Evolutionary conservation across 345 rosid genomes (phyloP), one percentile per base, ranked within the genome.

Genomic region (Kandelia obovata): DNA sequence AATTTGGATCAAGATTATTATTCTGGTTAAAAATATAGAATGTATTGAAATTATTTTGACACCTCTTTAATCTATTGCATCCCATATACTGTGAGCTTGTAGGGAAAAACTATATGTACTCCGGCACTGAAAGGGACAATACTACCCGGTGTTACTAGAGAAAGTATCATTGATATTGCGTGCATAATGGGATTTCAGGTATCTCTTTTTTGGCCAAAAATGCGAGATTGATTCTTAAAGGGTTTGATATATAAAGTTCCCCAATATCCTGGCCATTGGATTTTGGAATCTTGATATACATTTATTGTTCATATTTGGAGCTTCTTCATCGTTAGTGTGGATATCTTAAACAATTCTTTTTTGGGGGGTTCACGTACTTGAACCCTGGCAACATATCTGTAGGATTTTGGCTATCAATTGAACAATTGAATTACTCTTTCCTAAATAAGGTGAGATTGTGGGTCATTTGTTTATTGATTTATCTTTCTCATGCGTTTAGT

Each of bases 141-240:
- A 66, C 43, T 78, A 4, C 76, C 82, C 0, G 80, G 80, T 5
- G 53, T 81, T 37, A 70, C 76, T n/a, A 53, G 80, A 53, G 68
- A 78, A 60, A 67, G 82, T 64, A 26, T 75, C 11, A 73, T 78
- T 26, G 80, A 70, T 26, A 73, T 75, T 66, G 82, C 80, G 62
- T 53, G 46, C 7, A 30, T n/a, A 49, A 62, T 31, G 39, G 80
- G 77, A 2, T 78, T 64, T 67, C 64, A 68, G 76, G 80, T 78
- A 66, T 21, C 53, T 66, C 67, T 28, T 68, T 68, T 73, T 60
- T 26, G 53, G 6, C 46, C 34, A 49, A 7, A 13, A 21, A 13
- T 7, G 16, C 28, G 16, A 55, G 58, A 23, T 55, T 0, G 6
- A n/a, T n/a, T 55, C 27, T 55, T 26, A 23, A 55, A n/a, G 34